Evolutionary conservation across 2,329 filamentous ascomycete genomes (phyloP), one percentile per base, ranked within the genome.

Genomic region (Colletotrichum paranaense): DNA sequence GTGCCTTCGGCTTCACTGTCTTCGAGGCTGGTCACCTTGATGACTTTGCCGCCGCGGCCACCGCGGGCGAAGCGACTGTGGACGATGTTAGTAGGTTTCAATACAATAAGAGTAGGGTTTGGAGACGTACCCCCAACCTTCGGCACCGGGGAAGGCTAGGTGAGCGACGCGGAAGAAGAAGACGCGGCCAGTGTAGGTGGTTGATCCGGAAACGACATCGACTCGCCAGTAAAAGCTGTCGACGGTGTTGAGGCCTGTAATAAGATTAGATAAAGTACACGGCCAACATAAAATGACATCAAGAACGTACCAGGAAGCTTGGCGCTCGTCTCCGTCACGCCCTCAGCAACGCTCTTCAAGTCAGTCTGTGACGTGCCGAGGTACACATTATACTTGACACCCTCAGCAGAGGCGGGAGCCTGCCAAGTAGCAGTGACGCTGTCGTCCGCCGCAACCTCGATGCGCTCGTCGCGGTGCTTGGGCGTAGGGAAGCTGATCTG

Each of bases 141-240:
- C 81, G n/a, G 82, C 82, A 4, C 80, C 82, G 2, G 81, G 81
- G 26, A 84, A 84, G 0, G 82, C 81, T 8, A 83, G 76, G 56
- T 82, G 81, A 3, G 79, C 79, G 3, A 75, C 67, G 38, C 80
- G 77, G 68, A 82, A 81, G 49, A 75, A 79, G 56, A 78, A 81
- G 3, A 77, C 66, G 2, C 79, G 78, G 5, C 80, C 80, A 11
- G 76, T 73, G 42, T 78, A 73, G 1, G 75, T 77, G 4, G 35
- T 49, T 1, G 57, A 56, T 35, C 46, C 75, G 12, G 76, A 73
- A 11, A 79, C 69, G 4, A 78, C 78, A 42, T 81, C 80, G 1
- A 81, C 77, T 7, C 79, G 77, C 80, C 80, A 81, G 65, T 80
- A 81, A 60, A 78, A 81, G 0, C 76, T 79, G 49, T 79, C 78